A percentile compares a stretch with the other conserved stretches of the same genome.
Evolutionary conservation across 2,329 filamentous ascomycete species (phyloP).

Genomic region (Alternaria longipes): DNA sequence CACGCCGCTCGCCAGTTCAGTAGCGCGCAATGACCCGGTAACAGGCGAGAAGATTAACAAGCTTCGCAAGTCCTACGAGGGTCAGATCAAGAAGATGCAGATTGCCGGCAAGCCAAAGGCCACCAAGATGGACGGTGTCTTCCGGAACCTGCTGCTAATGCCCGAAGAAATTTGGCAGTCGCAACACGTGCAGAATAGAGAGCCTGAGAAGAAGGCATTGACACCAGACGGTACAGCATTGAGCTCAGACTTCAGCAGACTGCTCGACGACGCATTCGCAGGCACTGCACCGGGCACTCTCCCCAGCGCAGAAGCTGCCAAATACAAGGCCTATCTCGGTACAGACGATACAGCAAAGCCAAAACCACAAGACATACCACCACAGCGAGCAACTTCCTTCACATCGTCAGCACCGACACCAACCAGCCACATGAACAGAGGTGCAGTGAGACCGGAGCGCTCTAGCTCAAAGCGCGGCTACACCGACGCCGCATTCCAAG

Average conservation of each 20-base stretch:
- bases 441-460: conserved; percentile 68
- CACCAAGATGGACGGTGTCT: conserved; percentile 51
- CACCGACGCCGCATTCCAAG: conserved; percentile 76
- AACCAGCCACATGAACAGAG: conserved; percentile 50
- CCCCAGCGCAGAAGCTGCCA: conserved; percentile 51
- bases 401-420: conserved; percentile 40
- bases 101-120: conserved; percentile 61
- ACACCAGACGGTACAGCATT: conserved; percentile 40
- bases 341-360: conserved; percentile 53
- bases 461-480: conserved; percentile 78
- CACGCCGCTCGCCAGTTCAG: conserved; percentile 64
- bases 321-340: conserved; percentile 56
- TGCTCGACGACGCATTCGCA: conserved; percentile 53
- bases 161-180: conserved; percentile 54
- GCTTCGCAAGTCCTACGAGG: conserved; percentile 66
- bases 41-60: conserved; percentile 73
- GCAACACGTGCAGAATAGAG: conserved; percentile 52
- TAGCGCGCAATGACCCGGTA: conserved; percentile 66
- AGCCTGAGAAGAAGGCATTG: conserved; percentile 45
- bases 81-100: conserved; percentile 60
- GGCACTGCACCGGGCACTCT: conserved; percentile 56
- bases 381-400: conserved; percentile 32
- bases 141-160: conserved; percentile 48
- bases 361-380: conserved; percentile 38
- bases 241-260: conserved; percentile 36